Evolutionary conservation across 495 filamentous ascomycete species (phyloP).

Genomic region (Tuber melanosporum): DNA sequence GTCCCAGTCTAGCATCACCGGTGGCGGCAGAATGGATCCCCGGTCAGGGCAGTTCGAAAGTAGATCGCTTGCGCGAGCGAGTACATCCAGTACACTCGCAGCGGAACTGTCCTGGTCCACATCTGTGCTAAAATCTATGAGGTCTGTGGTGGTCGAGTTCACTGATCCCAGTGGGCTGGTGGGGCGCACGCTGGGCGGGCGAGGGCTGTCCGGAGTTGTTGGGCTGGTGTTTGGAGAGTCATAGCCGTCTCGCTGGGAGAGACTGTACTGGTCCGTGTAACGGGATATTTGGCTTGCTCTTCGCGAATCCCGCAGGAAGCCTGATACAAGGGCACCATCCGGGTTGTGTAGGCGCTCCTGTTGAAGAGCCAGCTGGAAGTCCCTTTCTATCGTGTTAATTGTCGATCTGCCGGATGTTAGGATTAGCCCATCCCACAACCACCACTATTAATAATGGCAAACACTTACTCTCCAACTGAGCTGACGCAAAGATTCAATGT

Average conservation of each 20-base stretch:
- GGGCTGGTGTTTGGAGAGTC: background rate
- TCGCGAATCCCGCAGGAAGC: background rate
- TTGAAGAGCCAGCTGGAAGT: background rate
- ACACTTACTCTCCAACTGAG: background rate
- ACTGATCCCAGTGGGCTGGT: background rate
- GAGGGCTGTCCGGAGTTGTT: background rate
- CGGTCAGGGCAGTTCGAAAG: background rate
- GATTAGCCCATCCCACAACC: background rate
- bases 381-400: background rate
- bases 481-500: background rate
- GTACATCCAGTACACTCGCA: background rate
- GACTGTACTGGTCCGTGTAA: background rate
- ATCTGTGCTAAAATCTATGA: background rate
- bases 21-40: background rate
- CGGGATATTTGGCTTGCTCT: background rate
- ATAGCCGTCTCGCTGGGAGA: background rate
- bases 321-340: background rate
- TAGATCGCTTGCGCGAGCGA: background rate
- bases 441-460: background rate
- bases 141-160: background rate
- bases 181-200: background rate
- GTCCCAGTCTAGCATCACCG: background rate
- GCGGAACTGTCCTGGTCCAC: background rate
- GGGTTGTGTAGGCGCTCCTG: background rate
- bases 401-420: background rate